phyloP scores from a whole-genome alignment of 192 early-diverging fungal species.

The Coemansia sp. region DNA sequence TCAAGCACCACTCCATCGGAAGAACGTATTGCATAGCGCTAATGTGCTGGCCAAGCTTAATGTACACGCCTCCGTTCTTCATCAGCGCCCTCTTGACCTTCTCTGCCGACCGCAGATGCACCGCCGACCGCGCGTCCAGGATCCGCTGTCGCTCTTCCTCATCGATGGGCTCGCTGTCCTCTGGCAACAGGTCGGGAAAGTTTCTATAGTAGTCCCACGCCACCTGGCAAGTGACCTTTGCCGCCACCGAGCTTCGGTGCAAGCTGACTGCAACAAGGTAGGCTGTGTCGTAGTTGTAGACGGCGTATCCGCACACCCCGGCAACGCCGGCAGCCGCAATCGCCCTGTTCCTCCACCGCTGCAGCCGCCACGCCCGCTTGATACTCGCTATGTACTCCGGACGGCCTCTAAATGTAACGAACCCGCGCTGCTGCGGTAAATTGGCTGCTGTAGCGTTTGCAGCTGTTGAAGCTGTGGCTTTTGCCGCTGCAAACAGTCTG shows the following conservation, averaged over 20 bases:
- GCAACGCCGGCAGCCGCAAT: neutral
- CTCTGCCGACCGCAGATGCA: slow-evolving; percentile 72
- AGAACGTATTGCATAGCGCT: slow-evolving; percentile 82
- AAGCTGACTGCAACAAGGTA: slow-evolving; percentile 38
- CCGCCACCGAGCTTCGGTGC: slow-evolving; percentile 38
- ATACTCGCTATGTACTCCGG: neutral
- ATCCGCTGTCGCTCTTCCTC: slow-evolving; percentile 31
- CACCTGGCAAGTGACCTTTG: slow-evolving; percentile 34
- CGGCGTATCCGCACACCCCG: slow-evolving; percentile 17
- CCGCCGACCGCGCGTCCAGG: slow-evolving; percentile 30
- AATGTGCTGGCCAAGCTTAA: slow-evolving; percentile 89
- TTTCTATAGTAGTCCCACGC: slow-evolving; percentile 55
- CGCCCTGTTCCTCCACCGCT: slow-evolving; percentile 19
- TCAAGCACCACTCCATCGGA: slow-evolving; percentile 86
- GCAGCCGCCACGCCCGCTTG: slow-evolving; percentile 7
- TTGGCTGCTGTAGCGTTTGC: neutral
- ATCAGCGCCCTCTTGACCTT: slow-evolving; percentile 62
- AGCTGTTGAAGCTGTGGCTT: neutral
- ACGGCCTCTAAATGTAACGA: neutral
- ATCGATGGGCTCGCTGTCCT: slow-evolving; percentile 4
- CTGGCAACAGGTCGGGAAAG: slow-evolving; percentile 43
- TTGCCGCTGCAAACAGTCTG: neutral
- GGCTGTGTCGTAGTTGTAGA: slow-evolving; percentile 49
- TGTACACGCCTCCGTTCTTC: slow-evolving; percentile 79
- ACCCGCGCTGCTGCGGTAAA: neutral